Base-by-base conservation (phyloP, 805 yeast species). In the Wickerhamomyces rabaulensis region DNA sequence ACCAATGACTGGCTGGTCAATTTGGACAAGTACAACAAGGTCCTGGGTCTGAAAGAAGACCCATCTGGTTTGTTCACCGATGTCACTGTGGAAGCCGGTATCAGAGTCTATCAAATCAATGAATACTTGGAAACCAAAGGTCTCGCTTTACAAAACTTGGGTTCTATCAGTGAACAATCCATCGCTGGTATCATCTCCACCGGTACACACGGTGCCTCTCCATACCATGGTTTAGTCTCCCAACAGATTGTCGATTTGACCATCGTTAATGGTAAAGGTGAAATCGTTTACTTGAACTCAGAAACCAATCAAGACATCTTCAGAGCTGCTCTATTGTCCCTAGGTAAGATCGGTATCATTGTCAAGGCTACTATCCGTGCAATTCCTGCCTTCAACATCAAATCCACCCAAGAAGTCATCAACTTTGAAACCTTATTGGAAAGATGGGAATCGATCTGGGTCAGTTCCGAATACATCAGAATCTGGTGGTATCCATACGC, bases 401-500 rank as follows among this genome's bases (percentile, higher is more conserved):
- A 79, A 63, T 83, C 95, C 9, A 74, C 78, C 42, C 94, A 88
- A 62, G 95, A 89, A 65, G 84, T 90, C 33, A 82, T 92, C 56
- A 70, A 80, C 23, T 89, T 92, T 58, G 85, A 84, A 21, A 79
- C 88, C 7, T 68, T 92, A 21, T 66, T 92, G 55, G 72, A 79
- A 50, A 67, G 69, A 49, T 89, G 95, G 89, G 88, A 85, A 54
- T 71, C 73, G 13, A 66, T 92, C 40, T 92, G 97, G 96, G 79
- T 87, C 4, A 81, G 88, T 41, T 76, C 89, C n/a, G 99, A 92
- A 67, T 92, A 81, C 60, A 84, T 90, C 40, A 79, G 98, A 53
- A 79, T 90, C 42, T 92, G 98, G 97, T 94, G 98, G 98, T 94
- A 86, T 66, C 98, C 99, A 1, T 94, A 92, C 65, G 75, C 94